Base-by-base conservation (phyloP, 495 filamentous ascomycete species). In the Neohortaea acidophila region DNA sequence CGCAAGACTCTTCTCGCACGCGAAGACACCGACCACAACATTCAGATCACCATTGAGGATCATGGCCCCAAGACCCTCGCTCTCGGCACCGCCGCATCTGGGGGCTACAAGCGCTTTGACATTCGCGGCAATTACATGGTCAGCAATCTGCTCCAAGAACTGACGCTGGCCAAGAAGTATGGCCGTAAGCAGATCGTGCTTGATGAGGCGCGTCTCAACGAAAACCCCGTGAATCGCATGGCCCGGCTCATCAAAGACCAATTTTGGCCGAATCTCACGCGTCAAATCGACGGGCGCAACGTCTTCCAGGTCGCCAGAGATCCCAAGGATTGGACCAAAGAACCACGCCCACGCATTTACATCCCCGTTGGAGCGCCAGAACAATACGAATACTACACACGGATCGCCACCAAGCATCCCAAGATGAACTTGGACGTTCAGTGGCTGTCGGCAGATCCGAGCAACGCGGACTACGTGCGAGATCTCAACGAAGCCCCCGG, bases 11-110 rank as follows among this genome's bases (percentile, higher is more conserved):
- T 97, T 19, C 63, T 81, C 21, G 68, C 72, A 25, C 75, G 79
- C 35, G 89, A 97, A 54, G 89, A 96, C 51, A 86, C 84, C 2
- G 84, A 97, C 58, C 62, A 67, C 14, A 92, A 96, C 55, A 77
- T 77, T 63, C 84, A 94, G 58, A 97, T 97, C 53, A 96, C 89
- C 4, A 91, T 96, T 48, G 87, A 96, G 54, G 89, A 96, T 62
- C 61, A 66, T 40, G 89, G 89, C 10, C 89, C 89, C 14, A 97
- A 97, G 75, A 72, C 79, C 22, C 62, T 94, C 38, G 73, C 80
- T 18, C 60, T 94, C 21, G 81, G 84, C 51, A 93, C 87, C 3
- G 79, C 76, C n/a, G 74, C 69, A 23, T 94, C 89, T 19, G 77
- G 74, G 22, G 85, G 84, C n/a, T 72, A 77, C 58, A 82, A 83